These are phyloP conservation scores for Drosera capensis DNA, from an alignment of 148 eudicot species.

Conservation along the genomic window DNA sequence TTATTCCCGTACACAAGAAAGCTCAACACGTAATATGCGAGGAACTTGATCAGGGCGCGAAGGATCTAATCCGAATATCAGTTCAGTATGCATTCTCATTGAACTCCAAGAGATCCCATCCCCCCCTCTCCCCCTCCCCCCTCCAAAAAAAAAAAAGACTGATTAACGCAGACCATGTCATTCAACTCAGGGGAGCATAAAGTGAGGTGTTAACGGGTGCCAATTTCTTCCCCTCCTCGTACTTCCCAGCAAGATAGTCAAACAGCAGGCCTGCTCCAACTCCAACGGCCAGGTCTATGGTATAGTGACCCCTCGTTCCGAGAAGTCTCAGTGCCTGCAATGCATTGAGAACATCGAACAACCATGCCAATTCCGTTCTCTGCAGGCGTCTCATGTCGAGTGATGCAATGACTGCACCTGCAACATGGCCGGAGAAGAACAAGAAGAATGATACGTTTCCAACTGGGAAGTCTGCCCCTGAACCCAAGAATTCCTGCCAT, in stretches of 20 bases:
- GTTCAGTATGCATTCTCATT: no score
- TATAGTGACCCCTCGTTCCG: constrained; percentile 92
- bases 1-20: no score
- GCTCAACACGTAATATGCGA: no score
- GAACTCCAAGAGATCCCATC: no score
- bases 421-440: constrained; percentile 93
- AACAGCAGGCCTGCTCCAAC: constrained; percentile 87
- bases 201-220: neutral
- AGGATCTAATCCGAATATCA: no score
- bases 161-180: neutral
- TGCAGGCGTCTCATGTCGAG: constrained; percentile 89
- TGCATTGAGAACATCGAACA: constrained; percentile 52
- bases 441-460: constrained; percentile 94
- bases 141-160: no score
- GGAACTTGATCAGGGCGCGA: no score
- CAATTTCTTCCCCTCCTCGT: constrained; percentile 35
- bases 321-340: constrained; percentile 61
- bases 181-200: neutral
- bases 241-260: constrained; percentile 67
- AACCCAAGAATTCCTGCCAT: constrained; percentile 74
- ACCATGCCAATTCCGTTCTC: constrained; percentile 50
- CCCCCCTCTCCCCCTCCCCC: no score
- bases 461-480: constrained; percentile 90
- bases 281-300: constrained; percentile 86
- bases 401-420: constrained; percentile 79